Evolutionary conservation across 192 early-diverging fungal species (phyloP).

Genomic region (Polychytrium aggregatum): DNA sequence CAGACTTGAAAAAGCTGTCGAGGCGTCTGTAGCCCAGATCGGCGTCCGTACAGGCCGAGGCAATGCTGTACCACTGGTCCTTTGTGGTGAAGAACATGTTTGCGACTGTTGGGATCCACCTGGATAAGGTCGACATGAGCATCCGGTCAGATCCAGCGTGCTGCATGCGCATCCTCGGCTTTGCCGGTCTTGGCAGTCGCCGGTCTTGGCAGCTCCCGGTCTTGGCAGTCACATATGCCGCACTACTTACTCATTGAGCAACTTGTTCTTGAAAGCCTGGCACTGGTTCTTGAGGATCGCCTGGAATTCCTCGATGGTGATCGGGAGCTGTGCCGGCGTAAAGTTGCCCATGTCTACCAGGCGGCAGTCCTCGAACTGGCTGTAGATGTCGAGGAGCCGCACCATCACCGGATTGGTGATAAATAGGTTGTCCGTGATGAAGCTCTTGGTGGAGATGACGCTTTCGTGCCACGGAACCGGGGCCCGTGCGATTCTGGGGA

Average conservation of each 20-base stretch:
- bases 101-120: constrained; percentile 50
- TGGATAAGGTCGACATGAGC: no score
- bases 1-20: constrained; percentile 50
- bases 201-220: no score
- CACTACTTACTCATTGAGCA: constrained; percentile 36
- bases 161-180: no score
- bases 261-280: constrained; percentile 31
- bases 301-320: constrained; percentile 46
- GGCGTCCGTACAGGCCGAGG: constrained; percentile 27
- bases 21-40: constrained; percentile 43
- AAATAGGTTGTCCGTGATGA: constrained; percentile 34
- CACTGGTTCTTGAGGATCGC: constrained; percentile 40
- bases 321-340: constrained; percentile 28
- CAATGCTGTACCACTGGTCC: constrained; percentile 45
- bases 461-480: constrained; percentile 50
- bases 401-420: constrained; percentile 48
- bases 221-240: neutral
- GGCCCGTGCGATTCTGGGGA: constrained; percentile 33
- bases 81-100: constrained; percentile 46
- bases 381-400: constrained; percentile 30
- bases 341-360: constrained; percentile 42
- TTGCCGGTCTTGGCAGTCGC: no score
- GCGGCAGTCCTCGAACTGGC: constrained; percentile 17
- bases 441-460: constrained; percentile 15
- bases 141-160: no score